Conservation (phyloP, 257 asterid genomes). For the Salvia splendens region DNA sequence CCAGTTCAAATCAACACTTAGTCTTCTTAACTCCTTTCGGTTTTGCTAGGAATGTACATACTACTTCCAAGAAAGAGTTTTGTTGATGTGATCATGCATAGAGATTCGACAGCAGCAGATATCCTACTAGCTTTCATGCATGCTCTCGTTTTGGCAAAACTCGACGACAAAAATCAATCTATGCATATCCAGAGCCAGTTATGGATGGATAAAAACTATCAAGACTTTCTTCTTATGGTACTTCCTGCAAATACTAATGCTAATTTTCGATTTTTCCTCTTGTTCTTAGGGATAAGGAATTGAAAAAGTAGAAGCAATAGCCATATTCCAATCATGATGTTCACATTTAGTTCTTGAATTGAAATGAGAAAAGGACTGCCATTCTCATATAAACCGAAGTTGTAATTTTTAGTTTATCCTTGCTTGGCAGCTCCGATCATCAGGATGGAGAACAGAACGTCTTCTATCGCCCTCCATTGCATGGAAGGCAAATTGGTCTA, state of each 20-base stretch:
- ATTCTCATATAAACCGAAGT: neutral
- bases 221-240: slow-evolving; percentile 62
- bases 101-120: slow-evolving; percentile 73
- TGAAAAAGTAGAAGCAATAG: neutral
- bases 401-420: slow-evolving; percentile 2
- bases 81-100: slow-evolving; percentile 62
- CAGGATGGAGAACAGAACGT: slow-evolving; percentile 90
- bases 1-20: slow-evolving; percentile 13
- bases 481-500: slow-evolving; percentile 89
- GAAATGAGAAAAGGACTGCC: neutral
- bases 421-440: slow-evolving; percentile 64
- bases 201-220: slow-evolving; percentile 80
- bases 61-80: slow-evolving; percentile 49
- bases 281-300: neutral
- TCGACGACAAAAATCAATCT: slow-evolving; percentile 42
- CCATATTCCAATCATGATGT: slow-evolving; percentile 7
- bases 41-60: slow-evolving; percentile 62
- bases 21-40: slow-evolving; percentile 27
- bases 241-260: slow-evolving; percentile 12
- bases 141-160: slow-evolving; percentile 69
- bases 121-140: slow-evolving; percentile 71
- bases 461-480: slow-evolving; percentile 74
- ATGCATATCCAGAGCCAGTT: slow-evolving; percentile 60
- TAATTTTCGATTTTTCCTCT: neutral
- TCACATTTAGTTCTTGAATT: neutral